Base-by-base conservation (phyloP, 306 rosid genomes). In the Quercus glauca region DNA sequence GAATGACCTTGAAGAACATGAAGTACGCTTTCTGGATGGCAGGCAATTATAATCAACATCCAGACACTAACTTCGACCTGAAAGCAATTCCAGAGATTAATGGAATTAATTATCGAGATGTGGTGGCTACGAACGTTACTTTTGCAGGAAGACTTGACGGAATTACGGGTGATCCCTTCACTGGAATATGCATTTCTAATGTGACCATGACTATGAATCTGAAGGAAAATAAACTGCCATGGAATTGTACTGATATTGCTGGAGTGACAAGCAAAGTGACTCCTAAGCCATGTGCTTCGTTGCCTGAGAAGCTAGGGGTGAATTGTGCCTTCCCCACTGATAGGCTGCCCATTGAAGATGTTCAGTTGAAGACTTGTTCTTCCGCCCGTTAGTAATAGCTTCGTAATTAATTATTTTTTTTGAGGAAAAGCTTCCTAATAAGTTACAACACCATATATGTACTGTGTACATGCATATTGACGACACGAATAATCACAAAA, bases 11-110 rank as follows among this genome's bases (percentile, higher is more conserved):
- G 14, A 73, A 74, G 7, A 85, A 88, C 4, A 91, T 91, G 96
- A 89, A 87, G 41, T 93, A 86, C 45, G 96, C 80, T 8, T 91
- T 91, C 49, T 88, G 89, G 92, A 89, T 93, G 87, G 87, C 92
- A 3, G 96, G 97, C 0, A 1, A 83, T 45, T 94, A 94, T 71
- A 85, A 87, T 0, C 76, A 84, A 0, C 96, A 94, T 43, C 81
- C 97, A 0, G 95, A 87, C 13, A 2, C 26, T 0, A 57, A 64
- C 0, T 92, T 61, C 76, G 86, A 92, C 41, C 94, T 91, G 1
- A 83, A 75, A 3, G 98, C 97, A 11, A 6, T 92, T 45, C 97
- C 98, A 0, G 15, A 25, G 5, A 85, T 94, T 9, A 70, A 19
- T 2, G 71, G 78, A 72, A 92, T 94, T 35, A 86, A 90, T 61